Evolutionary conservation across 495 filamentous ascomycete species (phyloP), one percentile per base, ranked within the genome.

Genomic region (Podospora pseudocomata): DNA sequence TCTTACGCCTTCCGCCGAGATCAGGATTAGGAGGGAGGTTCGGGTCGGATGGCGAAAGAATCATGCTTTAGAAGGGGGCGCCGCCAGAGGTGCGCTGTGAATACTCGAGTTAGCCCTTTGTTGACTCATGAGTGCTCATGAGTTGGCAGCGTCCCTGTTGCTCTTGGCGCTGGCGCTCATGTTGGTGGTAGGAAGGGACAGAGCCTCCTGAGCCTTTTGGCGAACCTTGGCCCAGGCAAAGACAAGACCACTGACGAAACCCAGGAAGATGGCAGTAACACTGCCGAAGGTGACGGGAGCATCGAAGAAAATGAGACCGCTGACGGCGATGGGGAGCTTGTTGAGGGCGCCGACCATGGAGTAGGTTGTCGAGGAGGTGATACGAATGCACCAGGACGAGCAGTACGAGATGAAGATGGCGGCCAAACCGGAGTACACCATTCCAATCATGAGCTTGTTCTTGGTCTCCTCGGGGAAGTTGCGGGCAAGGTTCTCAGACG

Each of bases 381-480:
- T 91, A 71, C 95, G 95, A 70, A 99, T 94, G 80, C 95, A 97
- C 95, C 95, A 97, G 34, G 95, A 94, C 23, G 93, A 97, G 75
- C 92, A 93, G 85, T 99, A 99, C 23, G 95, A 98, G 80, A 99
- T 99, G 82, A 97, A 97, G 71, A 99, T 92, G 58, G 94, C 91
- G 34, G 89, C 94, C 39, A 97, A 86, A 64, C 95, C 95, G 13
- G 95, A 97, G 77, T 98, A 88, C 74, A 98, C 80, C 91, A 99
- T 97, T 76, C 94, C 92, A 70, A 90, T 77, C 72, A 94, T 85
- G 57, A 95, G 86, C 73, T 81, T 86, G 79, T 90, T 93, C 68
- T 93, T 88, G 44, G 87, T 79, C 69, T 88, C 90, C 19, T 81
- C 67, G 56, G 96, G 95, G 84, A 99, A 99, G 84, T 97, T 97